Evolutionary conservation across 164 flowering plant genomes (phyloP).

Genomic region (Pachysandra terminalis): DNA sequence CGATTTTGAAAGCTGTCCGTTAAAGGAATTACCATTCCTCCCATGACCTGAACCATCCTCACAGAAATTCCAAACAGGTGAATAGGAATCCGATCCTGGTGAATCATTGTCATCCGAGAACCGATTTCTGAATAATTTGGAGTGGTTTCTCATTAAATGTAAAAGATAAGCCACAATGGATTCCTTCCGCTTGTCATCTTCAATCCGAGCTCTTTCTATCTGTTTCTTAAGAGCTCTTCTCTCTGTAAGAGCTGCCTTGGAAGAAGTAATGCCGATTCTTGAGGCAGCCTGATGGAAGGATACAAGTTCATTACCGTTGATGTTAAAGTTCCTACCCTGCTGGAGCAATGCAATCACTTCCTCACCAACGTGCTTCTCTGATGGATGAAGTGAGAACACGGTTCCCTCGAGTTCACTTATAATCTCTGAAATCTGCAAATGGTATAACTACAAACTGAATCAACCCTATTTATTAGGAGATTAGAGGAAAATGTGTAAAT

Average conservation of each 20-base stretch:
- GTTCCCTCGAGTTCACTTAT: conserved; percentile 62
- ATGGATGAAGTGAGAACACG: conserved; percentile 61
- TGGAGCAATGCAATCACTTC: conserved; percentile 86
- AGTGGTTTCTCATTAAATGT: conserved; percentile 92
- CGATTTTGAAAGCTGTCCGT: conserved; percentile 69
- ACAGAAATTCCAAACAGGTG: conserved; percentile 63
- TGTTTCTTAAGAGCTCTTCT: conserved; percentile 92
- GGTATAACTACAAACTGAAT: conserved; percentile 19
- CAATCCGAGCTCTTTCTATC: conserved; percentile 72
- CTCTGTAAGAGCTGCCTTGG: conserved; percentile 91
- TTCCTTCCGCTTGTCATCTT: conserved; percentile 95
- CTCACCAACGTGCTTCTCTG: conserved; percentile 93
- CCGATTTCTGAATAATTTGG: conserved; percentile 86
- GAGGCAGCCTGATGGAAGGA: conserved; percentile 88
- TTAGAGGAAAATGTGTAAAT: neutral
- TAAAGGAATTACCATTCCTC: conserved; percentile 51
- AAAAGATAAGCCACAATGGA: conserved; percentile 90
- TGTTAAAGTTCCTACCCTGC: conserved; percentile 69
- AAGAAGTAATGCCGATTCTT: conserved; percentile 84
- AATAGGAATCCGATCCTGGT: conserved; percentile 92
- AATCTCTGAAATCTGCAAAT: conserved; percentile 71
- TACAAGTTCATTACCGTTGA: conserved; percentile 75
- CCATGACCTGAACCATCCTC: conserved; percentile 46
- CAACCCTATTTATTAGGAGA: neutral
- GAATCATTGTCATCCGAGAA: conserved; percentile 90